phyloP scores from a whole-genome alignment of 345 rosid species.

The Eutrema japonicum region DNA sequence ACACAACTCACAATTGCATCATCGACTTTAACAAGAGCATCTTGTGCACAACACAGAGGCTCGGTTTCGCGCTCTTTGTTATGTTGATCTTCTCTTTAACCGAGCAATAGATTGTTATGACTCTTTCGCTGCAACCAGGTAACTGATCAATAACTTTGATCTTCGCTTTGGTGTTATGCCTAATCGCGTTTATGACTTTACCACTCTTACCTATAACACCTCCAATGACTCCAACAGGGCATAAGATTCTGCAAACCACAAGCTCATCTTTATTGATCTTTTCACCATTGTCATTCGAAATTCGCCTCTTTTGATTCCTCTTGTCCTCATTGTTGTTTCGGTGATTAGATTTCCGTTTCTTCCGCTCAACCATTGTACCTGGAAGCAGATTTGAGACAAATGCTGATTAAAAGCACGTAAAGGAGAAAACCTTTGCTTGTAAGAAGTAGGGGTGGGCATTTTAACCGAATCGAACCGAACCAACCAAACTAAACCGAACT shows the following conservation, averaged over 20 bases:
- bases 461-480: too few species aligned
- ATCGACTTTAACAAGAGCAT: constrained; percentile 5
- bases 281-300: not conserved
- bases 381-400: not conserved
- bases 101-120: constrained; percentile 6
- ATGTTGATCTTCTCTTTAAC: not conserved
- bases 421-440: too few species aligned
- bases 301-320: not conserved
- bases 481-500: too few species aligned
- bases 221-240: constrained; percentile 1
- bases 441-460: too few species aligned
- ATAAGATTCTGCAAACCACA: not conserved
- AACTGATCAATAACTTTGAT: constrained; percentile 8
- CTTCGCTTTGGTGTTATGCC: not conserved
- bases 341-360: not conserved
- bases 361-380: constrained; percentile 7
- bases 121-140: constrained; percentile 5
- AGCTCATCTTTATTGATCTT: not conserved
- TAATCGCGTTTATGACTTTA: constrained; percentile 7
- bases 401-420: not conserved
- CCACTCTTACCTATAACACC: constrained; percentile 8
- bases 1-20: not conserved
- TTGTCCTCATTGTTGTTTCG: not conserved
- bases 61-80: not conserved
- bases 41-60: constrained; percentile 2